phyloP scores from a whole-genome alignment of 2,329 filamentous ascomycete genomes.

The Epichloe gansuensis region DNA sequence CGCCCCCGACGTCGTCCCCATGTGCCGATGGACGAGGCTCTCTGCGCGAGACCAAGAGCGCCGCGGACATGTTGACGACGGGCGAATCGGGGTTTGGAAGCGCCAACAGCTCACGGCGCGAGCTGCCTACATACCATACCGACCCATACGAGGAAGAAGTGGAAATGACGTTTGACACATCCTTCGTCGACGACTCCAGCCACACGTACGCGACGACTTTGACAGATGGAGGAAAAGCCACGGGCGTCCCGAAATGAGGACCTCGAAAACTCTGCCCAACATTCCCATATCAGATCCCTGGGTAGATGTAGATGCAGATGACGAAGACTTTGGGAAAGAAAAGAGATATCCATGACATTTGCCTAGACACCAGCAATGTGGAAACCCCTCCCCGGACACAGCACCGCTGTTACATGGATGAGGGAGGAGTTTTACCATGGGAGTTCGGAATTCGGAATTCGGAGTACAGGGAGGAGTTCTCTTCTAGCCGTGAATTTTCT shows the following conservation, averaged over 20 bases:
- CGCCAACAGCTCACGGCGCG: constrained; percentile 4
- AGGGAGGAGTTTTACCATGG: neutral
- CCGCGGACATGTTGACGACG: constrained; percentile 21
- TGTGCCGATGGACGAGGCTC: constrained; percentile 9
- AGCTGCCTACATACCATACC: constrained; percentile 15
- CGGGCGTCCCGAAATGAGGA: constrained; percentile 18
- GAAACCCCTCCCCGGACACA: no score
- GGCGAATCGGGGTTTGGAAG: constrained; percentile 6
- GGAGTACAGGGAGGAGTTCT: neutral
- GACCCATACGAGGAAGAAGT: constrained; percentile 36
- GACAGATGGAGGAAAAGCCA: constrained; percentile 18
- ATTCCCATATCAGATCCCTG: constrained; percentile 50
- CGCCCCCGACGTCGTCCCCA: constrained; percentile 15
- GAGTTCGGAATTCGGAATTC: neutral
- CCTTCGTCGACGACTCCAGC: constrained; percentile 32
- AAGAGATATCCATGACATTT: constrained; percentile 74
- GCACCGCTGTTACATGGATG: neutral
- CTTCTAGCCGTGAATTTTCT: neutral
- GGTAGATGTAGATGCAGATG: constrained; percentile 53
- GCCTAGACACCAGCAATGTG: constrained; percentile 32
- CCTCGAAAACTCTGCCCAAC: constrained; percentile 37
- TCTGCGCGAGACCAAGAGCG: constrained; percentile 36
- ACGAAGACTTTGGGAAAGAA: constrained; percentile 59
- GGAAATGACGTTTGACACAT: constrained; percentile 62
- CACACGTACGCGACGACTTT: constrained; percentile 12